phyloP scores from a whole-genome alignment of 2,329 filamentous ascomycete genomes.

The Trichoderma sp. region DNA sequence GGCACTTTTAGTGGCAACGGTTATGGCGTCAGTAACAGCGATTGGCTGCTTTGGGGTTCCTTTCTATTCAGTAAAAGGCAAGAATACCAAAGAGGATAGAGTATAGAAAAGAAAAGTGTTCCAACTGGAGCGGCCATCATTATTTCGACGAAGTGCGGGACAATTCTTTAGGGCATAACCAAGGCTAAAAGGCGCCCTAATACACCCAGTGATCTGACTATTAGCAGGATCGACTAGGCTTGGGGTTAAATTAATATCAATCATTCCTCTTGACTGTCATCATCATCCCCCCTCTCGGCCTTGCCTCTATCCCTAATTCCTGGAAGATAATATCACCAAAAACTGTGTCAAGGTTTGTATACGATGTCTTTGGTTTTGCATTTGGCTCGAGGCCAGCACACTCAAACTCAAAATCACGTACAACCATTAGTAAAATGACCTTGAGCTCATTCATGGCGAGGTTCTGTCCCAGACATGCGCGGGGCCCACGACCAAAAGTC shows the following conservation, averaged over 20 bases:
- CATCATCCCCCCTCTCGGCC: background rate
- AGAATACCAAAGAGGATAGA: background rate
- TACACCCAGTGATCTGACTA: no score
- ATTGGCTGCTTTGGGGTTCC: background rate
- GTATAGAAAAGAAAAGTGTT: background rate
- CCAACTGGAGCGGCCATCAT: background rate
- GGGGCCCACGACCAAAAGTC: conserved; percentile 39
- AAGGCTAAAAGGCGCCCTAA: no score
- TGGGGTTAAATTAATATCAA: background rate
- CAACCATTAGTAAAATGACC: conserved; percentile 27
- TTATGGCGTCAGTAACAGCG: background rate
- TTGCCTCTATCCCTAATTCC: background rate
- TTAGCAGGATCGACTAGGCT: no score
- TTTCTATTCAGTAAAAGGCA: background rate
- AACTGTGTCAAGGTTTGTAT: conserved; percentile 28
- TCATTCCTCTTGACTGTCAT: background rate
- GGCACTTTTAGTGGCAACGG: background rate
- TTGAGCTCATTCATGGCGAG: conserved; percentile 37
- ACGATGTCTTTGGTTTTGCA: conserved; percentile 21
- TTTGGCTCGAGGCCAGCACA: conserved; percentile 24
- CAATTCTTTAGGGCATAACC: background rate
- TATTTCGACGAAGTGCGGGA: background rate
- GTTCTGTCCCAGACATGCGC: conserved; percentile 38
- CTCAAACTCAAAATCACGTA: conserved; percentile 29
- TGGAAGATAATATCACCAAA: background rate